Evolutionary conservation across 2,329 filamentous ascomycete species (phyloP), one percentile per base, ranked within the genome.

Genomic region (Fusarium mundagurra): DNA sequence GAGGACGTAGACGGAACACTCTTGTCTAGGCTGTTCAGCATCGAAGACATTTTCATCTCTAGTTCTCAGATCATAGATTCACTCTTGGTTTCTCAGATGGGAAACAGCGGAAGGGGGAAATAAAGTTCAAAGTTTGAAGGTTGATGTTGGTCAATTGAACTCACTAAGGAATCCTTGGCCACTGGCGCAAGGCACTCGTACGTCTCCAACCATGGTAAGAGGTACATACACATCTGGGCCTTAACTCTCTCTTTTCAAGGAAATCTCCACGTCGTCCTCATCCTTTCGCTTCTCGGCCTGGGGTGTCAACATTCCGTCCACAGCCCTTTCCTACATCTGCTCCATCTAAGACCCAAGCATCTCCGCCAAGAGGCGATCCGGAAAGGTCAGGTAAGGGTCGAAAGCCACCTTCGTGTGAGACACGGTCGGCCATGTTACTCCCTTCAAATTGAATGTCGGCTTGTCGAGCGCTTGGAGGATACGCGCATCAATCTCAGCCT

Each of bases 161-260:
- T 38, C 33, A 36, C 50, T 27, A 20, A 54, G 17, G 14, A 22
- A 17, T 54, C 33, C 5, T 54, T 36, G 9, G 36, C 14, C 34
- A 22, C 10, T 8, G 2, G 10, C 14, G 2, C 33, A 17, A 38
- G n/a, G 48, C 9, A 27, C 6, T 20, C 13, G n/a, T 16, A 12
- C 36, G 18, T 38, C 20, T 38, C 18, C 36, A 38, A 5, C 24
- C 33, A 29, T 6, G 6, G 12, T 34, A 34, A 36, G 48, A 20
- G n/a, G 14, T 8, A 29, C 14, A 22, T 3, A 13, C 51, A 22
- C 5, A 36, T 4, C 20, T 12, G 1, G 7, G 14, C 11, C 24
- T 17, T 38, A 14, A 29, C 5, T 22, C 1, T n/a, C 5, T 22
- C 0, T 33, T 17, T 38, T 7, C 14, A 29, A 5, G 3, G 3